Evolutionary conservation across 805 yeast genomes (phyloP).

Genomic region (Candida ponderosae): DNA sequence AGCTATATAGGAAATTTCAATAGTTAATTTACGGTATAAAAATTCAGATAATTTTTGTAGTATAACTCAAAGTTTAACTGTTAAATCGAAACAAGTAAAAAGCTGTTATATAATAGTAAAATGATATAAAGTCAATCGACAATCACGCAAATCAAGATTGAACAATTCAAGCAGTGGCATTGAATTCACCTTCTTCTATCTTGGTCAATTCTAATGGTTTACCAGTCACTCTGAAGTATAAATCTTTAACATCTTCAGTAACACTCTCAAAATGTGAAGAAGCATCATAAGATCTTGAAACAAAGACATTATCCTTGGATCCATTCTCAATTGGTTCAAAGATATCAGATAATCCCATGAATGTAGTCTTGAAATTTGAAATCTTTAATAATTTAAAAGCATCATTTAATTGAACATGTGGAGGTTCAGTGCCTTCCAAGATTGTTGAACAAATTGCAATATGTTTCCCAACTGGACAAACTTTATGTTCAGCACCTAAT

Average conservation of each 20-base stretch:
- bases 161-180: slow-evolving; percentile 13
- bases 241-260: slow-evolving; percentile 94
- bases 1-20: too few relatives aligned
- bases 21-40: too few relatives aligned
- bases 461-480: slow-evolving; percentile 80
- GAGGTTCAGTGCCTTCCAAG: slow-evolving; percentile 90
- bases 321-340: slow-evolving; percentile 88
- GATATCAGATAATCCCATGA: slow-evolving; percentile 90
- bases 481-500: slow-evolving; percentile 83
- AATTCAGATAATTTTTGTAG: too few relatives aligned
- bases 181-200: slow-evolving; percentile 19
- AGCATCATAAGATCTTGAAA: slow-evolving; percentile 89
- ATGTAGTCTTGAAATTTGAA: slow-evolving; percentile 37
- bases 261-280: slow-evolving; percentile 93
- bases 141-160: too few relatives aligned
- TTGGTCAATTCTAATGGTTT: slow-evolving; percentile 56
- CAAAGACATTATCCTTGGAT: slow-evolving; percentile 62
- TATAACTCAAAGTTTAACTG: too few relatives aligned
- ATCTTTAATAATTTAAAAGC: slow-evolving; percentile 88
- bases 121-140: too few relatives aligned
- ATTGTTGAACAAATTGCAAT: slow-evolving; percentile 92
- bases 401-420: slow-evolving; percentile 87
- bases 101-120: too few relatives aligned
- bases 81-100: too few relatives aligned
- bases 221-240: slow-evolving; percentile 87